phyloP scores from a whole-genome alignment of 441 rosid genomes.

The Erysimum cheiri region DNA sequence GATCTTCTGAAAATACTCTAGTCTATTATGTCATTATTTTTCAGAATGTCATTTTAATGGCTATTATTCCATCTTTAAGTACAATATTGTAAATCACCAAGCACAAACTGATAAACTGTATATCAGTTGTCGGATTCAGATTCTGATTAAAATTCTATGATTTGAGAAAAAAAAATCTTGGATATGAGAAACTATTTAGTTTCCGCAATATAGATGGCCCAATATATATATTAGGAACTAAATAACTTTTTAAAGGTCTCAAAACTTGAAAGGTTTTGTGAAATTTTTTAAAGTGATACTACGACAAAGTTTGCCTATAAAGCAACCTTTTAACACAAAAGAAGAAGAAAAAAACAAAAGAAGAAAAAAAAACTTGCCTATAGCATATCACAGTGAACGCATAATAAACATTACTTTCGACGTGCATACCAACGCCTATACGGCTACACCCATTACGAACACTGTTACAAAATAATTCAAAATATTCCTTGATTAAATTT shows the following conservation, averaged over 20 bases:
- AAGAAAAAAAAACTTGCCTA: not conserved
- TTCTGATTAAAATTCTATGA: too few species aligned
- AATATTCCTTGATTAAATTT: not conserved
- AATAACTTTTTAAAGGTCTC: not conserved
- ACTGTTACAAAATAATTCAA: constrained; percentile 7
- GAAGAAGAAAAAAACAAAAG: too few species aligned
- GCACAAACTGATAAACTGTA: too few species aligned
- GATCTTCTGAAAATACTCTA: not conserved
- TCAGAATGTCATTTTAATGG: too few species aligned
- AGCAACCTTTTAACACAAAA: too few species aligned
- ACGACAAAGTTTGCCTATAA: not conserved
- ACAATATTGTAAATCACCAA: too few species aligned
- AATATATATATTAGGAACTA: not conserved
- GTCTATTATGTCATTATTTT: too few species aligned
- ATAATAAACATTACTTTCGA: not conserved
- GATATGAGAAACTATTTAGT: too few species aligned
- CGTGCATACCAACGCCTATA: constrained; percentile 31
- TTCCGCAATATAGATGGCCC: not conserved
- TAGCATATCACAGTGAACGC: not conserved
- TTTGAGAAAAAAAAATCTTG: too few species aligned
- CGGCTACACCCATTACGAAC: not conserved
- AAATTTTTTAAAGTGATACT: not conserved
- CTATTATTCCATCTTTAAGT: too few species aligned
- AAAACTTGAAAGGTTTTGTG: not conserved
- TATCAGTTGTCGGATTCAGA: too few species aligned